Conservation (phyloP, 148 eudicot genomes). For the Talinum fruticosum region DNA sequence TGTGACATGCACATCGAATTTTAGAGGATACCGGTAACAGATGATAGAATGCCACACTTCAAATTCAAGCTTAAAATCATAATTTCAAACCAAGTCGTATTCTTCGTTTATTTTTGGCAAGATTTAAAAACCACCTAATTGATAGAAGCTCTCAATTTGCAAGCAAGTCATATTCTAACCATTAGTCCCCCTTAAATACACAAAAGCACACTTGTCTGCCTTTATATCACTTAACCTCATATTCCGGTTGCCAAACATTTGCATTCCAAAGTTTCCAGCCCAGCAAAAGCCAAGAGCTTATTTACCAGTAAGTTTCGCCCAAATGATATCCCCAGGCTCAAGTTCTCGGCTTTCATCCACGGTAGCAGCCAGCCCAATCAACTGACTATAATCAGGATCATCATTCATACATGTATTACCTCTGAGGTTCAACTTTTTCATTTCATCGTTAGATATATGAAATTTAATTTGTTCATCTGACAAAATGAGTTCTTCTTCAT, state of each 20-base stretch:
- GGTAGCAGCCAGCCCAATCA: constrained; percentile 85
- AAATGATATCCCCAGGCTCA: constrained; percentile 88
- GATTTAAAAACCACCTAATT: background rate
- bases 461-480: constrained; percentile 65
- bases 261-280: background rate
- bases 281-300: constrained; percentile 11
- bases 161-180: background rate
- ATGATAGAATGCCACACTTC: background rate
- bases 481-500: constrained; percentile 58
- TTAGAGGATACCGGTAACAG: background rate
- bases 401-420: constrained; percentile 42
- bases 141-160: background rate
- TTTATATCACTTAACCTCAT: background rate
- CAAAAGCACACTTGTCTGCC: background rate
- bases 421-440: constrained; percentile 52
- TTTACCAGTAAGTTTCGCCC: constrained; percentile 94
- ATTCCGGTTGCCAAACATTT: background rate
- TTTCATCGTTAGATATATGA: constrained; percentile 61
- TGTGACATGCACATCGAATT: background rate
- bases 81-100: background rate
- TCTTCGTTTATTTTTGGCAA: constrained; percentile 7
- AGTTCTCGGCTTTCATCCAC: constrained; percentile 78
- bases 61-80: background rate
- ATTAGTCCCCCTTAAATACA: background rate
- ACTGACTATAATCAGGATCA: constrained; percentile 65